Percentiles rank a stretch among this genome's conserved stretches.
phyloP scores from a whole-genome alignment of 345 rosid genomes.

The Syzygium grande region DNA sequence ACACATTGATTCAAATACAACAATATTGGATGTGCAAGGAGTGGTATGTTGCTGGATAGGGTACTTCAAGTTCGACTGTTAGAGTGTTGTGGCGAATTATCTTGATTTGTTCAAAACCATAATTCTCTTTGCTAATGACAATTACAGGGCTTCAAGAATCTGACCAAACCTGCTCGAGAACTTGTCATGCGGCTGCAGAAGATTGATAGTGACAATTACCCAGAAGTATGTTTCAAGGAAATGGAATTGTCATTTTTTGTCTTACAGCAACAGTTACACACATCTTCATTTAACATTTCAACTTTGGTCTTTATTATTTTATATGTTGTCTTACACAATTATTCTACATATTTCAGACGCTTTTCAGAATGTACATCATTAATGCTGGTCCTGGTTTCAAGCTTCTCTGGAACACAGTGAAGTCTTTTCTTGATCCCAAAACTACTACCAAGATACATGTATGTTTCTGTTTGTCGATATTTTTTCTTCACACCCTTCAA shows the following conservation, averaged over 20 bases:
- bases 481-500: not conserved
- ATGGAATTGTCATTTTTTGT: not conserved
- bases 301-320: not conserved
- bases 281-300: not conserved
- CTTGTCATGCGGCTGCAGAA: slow-evolving; percentile 80
- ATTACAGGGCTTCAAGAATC: slow-evolving; percentile 63
- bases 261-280: not conserved
- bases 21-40: slow-evolving; percentile 90
- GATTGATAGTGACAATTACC: slow-evolving; percentile 89
- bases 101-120: not conserved
- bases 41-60: slow-evolving; percentile 40
- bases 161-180: slow-evolving; percentile 71
- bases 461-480: slow-evolving; percentile 1
- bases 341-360: slow-evolving; percentile 44
- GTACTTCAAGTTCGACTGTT: not conserved
- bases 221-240: slow-evolving; percentile 48
- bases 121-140: not conserved
- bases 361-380: slow-evolving; percentile 73
- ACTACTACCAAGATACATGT: slow-evolving; percentile 86
- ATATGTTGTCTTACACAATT: not conserved
- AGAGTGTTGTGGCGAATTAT: not conserved
- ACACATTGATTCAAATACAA: slow-evolving; percentile 85
- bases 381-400: slow-evolving; percentile 92
- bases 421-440: slow-evolving; percentile 83
- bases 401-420: slow-evolving; percentile 62